Conservation (phyloP, 257 asterid genomes). For the Perilla frutescens region DNA sequence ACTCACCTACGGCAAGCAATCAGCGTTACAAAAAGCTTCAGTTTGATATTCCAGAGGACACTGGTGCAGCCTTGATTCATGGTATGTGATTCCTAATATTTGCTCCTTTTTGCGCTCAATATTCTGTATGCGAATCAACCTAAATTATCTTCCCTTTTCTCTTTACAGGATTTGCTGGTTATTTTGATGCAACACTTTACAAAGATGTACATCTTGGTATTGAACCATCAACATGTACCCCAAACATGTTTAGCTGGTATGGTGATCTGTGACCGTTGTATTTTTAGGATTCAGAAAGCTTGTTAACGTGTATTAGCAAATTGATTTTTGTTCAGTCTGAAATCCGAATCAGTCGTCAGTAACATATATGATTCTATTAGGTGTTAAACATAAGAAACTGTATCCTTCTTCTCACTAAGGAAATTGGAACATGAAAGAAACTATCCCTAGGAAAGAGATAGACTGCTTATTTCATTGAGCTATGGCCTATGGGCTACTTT, state of each 20-base stretch:
- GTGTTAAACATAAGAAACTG: background rate
- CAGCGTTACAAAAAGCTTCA: constrained; percentile 73
- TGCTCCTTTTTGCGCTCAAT: constrained; percentile 1
- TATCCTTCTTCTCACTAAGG: background rate
- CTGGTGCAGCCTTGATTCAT: constrained; percentile 91
- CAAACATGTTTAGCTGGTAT: constrained; percentile 99
- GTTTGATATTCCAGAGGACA: constrained; percentile 72
- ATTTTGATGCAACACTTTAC: constrained; percentile 90
- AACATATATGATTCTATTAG: background rate
- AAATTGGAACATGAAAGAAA: background rate
- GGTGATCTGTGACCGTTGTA: background rate
- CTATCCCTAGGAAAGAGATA: background rate
- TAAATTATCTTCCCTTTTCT: constrained; percentile 8
- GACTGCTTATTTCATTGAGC: background rate
- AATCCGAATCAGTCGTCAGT: background rate
- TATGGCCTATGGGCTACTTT: background rate
- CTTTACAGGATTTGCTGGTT: constrained; percentile 88
- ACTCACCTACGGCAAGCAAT: constrained; percentile 63
- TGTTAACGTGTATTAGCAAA: constrained; percentile 4
- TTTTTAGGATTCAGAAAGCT: constrained; percentile 8
- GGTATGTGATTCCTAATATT: constrained; percentile 55
- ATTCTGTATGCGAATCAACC: background rate
- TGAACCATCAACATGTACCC: constrained; percentile 93
- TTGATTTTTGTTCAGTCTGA: background rate
- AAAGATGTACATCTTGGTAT: constrained; percentile 96